phyloP scores from a whole-genome alignment of 495 filamentous ascomycete species.

The Xylaria flabelliformis region DNA sequence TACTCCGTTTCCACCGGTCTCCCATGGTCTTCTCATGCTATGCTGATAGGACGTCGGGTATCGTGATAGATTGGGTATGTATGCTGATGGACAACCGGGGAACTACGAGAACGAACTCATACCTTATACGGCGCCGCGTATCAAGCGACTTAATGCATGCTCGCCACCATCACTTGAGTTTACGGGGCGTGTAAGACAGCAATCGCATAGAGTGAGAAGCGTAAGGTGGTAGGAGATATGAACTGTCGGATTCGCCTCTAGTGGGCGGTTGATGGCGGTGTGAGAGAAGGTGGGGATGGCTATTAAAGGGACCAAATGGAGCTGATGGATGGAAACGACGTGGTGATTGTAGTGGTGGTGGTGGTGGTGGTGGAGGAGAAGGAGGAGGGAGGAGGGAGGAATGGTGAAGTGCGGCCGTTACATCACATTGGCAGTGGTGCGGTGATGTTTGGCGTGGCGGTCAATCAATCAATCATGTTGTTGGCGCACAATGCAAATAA shows the following conservation, averaged over 20 bases:
- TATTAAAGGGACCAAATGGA: constrained; percentile 25
- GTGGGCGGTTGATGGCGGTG: constrained; percentile 37
- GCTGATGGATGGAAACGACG: constrained; percentile 17
- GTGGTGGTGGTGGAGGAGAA: not conserved
- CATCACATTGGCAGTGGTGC: constrained; percentile 23
- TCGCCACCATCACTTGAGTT: constrained; percentile 17
- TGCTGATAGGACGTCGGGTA: constrained; percentile 28
- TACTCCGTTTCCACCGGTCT: constrained; percentile 16
- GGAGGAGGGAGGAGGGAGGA: not conserved
- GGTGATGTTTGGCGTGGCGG: constrained; percentile 23
- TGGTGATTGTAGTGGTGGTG: not conserved
- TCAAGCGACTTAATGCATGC: constrained; percentile 4
- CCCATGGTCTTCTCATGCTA: constrained; percentile 8
- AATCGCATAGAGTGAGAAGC: not conserved
- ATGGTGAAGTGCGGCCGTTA: constrained; percentile 14
- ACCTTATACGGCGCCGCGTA: constrained; percentile 7
- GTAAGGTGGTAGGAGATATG: constrained; percentile 1
- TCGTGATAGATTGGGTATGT: constrained; percentile 28
- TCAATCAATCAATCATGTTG: constrained; percentile 7
- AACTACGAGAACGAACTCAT: constrained; percentile 9
- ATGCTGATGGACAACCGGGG: constrained; percentile 19
- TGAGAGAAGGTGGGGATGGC: constrained; percentile 39
- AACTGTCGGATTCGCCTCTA: constrained; percentile 29
- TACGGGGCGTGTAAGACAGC: not conserved
- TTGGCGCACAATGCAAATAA: not conserved